Evolutionary conservation across 2,329 filamentous ascomycete genomes (phyloP).

Genomic region (Endocalyx cinctus): DNA sequence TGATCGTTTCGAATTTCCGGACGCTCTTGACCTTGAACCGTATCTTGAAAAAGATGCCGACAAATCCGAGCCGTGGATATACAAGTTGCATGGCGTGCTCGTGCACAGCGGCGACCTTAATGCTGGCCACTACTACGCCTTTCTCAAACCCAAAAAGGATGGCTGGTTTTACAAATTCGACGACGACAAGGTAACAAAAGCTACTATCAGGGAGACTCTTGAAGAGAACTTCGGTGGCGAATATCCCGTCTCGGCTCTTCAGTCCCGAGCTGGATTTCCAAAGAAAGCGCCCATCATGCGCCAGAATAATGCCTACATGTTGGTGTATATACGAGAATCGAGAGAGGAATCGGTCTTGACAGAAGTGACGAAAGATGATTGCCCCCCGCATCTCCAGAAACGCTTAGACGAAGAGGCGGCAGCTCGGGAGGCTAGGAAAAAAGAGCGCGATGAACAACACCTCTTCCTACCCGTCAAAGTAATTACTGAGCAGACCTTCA

Average conservation of each 20-base stretch:
- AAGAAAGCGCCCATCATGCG: slow-evolving; percentile 58
- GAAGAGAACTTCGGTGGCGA: slow-evolving; percentile 97
- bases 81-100: slow-evolving; percentile 89
- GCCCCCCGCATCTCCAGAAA: slow-evolving; percentile 74
- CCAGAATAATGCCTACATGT: slow-evolving; percentile 90
- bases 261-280: slow-evolving; percentile 40
- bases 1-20: slow-evolving; percentile 85
- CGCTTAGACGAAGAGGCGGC: slow-evolving; percentile 79
- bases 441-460: slow-evolving; percentile 91
- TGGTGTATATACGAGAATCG: slow-evolving; percentile 92
- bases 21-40: slow-evolving; percentile 76
- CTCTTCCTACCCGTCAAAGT: slow-evolving; percentile 83
- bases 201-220: slow-evolving; percentile 82
- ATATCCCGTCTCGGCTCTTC: slow-evolving; percentile 52
- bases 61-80: slow-evolving; percentile 81
- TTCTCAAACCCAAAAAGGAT: slow-evolving; percentile 87
- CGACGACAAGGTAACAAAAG: slow-evolving; percentile 93
- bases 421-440: slow-evolving; percentile 68
- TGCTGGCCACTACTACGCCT: slow-evolving; percentile 97
- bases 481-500: slow-evolving; percentile 77
- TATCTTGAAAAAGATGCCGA: slow-evolving; percentile 86
- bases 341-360: slow-evolving; percentile 78
- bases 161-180: slow-evolving; percentile 97
- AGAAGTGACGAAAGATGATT: slow-evolving; percentile 70
- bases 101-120: slow-evolving; percentile 97